A percentile compares a stretch with the other conserved stretches of the same genome.
Evolutionary conservation across 1,284 basidiomycete species (phyloP).

Genomic region (Pseudozyma sp.): DNA sequence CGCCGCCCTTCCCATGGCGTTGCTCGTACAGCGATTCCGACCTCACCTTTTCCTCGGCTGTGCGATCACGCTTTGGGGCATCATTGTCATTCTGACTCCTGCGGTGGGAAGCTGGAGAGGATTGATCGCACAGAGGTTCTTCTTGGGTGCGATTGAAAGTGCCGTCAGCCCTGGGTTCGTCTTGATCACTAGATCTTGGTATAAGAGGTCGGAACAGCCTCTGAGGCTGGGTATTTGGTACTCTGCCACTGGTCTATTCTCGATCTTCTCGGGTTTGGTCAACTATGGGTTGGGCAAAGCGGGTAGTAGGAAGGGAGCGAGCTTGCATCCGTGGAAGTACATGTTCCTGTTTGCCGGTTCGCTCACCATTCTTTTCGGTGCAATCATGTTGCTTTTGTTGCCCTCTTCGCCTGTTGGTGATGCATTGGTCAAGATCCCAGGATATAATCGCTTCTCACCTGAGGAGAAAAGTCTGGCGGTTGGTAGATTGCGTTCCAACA

Average conservation of each 20-base stretch:
- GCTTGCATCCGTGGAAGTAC: slow-evolving; percentile 71
- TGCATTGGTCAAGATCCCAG: slow-evolving; percentile 44
- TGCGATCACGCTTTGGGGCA: slow-evolving; percentile 71
- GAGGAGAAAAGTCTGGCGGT: slow-evolving; percentile 63
- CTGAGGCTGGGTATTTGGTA: slow-evolving; percentile 71
- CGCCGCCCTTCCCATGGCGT: slow-evolving; percentile 70
- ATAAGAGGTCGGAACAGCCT: slow-evolving; percentile 68
- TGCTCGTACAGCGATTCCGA: slow-evolving; percentile 71
- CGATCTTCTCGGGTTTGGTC: slow-evolving; percentile 71
- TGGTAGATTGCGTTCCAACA: slow-evolving; percentile 67
- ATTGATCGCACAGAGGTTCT: slow-evolving; percentile 71
- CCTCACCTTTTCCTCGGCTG: slow-evolving; percentile 65
- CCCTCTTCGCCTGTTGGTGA: slow-evolving; percentile 70
- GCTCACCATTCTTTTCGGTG: slow-evolving; percentile 71
- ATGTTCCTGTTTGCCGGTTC: slow-evolving; percentile 73
- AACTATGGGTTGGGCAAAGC: slow-evolving; percentile 72
- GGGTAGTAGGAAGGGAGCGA: slow-evolving; percentile 57
- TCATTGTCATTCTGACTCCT: slow-evolving; percentile 71
- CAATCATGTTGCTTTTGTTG: slow-evolving; percentile 70
- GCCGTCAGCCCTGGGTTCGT: slow-evolving; percentile 73
- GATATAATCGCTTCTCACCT: slow-evolving; percentile 54
- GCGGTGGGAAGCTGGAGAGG: slow-evolving; percentile 69
- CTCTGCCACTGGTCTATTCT: slow-evolving; percentile 71
- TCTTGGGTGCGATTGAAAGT: slow-evolving; percentile 63
- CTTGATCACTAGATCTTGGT: slow-evolving; percentile 72